Evolutionary conservation across 495 filamentous ascomycete genomes (phyloP), one percentile per base, ranked within the genome.

Genomic region (Neurospora discreta): DNA sequence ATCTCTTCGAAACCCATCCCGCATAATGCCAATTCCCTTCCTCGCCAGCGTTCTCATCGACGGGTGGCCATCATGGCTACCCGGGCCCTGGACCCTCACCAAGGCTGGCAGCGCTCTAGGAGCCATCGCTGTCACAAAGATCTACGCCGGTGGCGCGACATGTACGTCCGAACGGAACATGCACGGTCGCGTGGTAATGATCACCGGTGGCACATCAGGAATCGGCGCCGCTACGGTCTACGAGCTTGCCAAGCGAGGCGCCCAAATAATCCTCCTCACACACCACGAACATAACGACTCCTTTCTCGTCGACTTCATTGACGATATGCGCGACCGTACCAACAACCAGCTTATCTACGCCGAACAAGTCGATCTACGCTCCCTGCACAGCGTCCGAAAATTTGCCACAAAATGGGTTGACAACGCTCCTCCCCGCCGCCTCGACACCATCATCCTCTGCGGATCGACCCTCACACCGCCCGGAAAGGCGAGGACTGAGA

Each of bases 351-450:
- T 98, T 71, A 93, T 99, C 75, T 98, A 94, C 76, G 94, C 96
- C 71, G 95, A 99, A 80, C 91, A 96, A 79, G 93, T 95, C 41
- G 94, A 99, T 74, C 89, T 99, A 46, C 81, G 90, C 36, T 94
- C 91, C 15, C 84, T 98, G 20, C 88, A 97, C 77, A 94, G 91
- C 73, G 89, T 99, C 71, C 92, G 95, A 33, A 85, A 89, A 72
- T 99, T 99, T 78, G 95, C 95, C n/a, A 99, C 95, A 3, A 94
- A 94, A 82, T 99, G 96, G 93, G 91, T 98, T 75, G 94, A 99
- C 81, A 99, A 98, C 79, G 87, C 90, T 38, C 94, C 96, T 0
- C 91, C 94, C 26, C 88, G 95, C 43, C 88, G 95, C n/a, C 84
- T 99, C 5, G 95, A 99, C 80, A 93, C 95, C 89, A 82, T 99